A percentile compares a stretch with the other conserved stretches of the same genome.
Evolutionary conservation across 148 eudicot genomes (phyloP).

Genomic region (Rhododendron vialii): DNA sequence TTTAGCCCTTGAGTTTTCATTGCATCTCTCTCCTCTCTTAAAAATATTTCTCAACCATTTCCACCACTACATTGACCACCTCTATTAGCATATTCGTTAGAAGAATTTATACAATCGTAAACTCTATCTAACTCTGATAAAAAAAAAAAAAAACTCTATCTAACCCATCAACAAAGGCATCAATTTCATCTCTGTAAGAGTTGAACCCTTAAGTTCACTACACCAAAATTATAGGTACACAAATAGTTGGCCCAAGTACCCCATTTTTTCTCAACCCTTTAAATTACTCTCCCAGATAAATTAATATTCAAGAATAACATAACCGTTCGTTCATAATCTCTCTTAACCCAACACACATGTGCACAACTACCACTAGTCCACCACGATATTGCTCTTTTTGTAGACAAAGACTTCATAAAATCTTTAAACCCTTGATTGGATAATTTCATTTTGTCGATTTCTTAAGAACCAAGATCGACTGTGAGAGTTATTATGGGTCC

Average conservation of each 20-base stretch:
- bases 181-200: not conserved
- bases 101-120: not conserved
- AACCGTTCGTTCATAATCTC: not conserved
- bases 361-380: not conserved
- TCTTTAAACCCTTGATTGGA: not conserved
- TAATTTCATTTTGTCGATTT: too few relatives aligned
- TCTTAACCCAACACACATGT: not conserved
- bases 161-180: not conserved
- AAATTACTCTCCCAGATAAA: not conserved
- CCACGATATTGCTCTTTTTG: not conserved
- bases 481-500: not conserved
- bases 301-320: not conserved
- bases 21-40: not conserved
- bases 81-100: not conserved
- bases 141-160: not conserved
- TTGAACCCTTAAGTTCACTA: not conserved
- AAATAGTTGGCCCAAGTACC: not conserved
- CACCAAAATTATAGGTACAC: not conserved
- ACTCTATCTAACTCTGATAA: not conserved
- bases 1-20: not conserved
- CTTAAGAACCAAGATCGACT: not conserved
- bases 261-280: not conserved
- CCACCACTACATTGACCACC: not conserved
- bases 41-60: not conserved
- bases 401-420: not conserved